Evolutionary conservation across 2,329 filamentous ascomycete genomes (phyloP).

Genomic region (Pseudopyricularia javanii): DNA sequence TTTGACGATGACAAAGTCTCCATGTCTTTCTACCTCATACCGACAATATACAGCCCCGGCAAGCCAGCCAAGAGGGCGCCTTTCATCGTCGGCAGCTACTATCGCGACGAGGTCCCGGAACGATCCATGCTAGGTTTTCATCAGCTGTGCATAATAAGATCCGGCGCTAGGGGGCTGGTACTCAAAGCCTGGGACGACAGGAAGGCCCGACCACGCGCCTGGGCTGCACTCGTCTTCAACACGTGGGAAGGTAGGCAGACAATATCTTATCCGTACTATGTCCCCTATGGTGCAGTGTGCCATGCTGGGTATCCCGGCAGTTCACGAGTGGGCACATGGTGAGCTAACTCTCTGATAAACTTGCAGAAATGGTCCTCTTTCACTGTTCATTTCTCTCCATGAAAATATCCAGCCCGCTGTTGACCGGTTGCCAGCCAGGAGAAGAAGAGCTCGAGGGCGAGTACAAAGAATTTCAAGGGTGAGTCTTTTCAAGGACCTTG

Average conservation of each 20-base stretch:
- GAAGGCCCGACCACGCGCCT: conserved; percentile 31
- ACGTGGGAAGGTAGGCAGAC: conserved; percentile 44
- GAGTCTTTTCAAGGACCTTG: background rate
- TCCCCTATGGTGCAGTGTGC: no score
- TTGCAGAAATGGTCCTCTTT: conserved; percentile 44
- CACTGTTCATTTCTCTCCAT: conserved; percentile 45
- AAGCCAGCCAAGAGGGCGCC: conserved; percentile 27
- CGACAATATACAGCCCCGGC: background rate
- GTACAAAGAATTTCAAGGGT: conserved; percentile 43
- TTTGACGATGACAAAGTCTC: conserved; percentile 44
- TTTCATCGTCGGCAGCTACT: conserved; percentile 33
- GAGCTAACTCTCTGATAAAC: background rate
- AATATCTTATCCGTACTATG: no score
- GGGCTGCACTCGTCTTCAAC: conserved; percentile 42
- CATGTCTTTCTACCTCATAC: conserved; percentile 34
- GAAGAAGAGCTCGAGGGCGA: conserved; percentile 36
- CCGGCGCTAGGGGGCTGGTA: conserved; percentile 31
- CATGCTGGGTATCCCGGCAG: no score
- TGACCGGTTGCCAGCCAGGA: conserved; percentile 26
- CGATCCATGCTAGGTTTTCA: conserved; percentile 40
- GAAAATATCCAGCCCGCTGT: conserved; percentile 36
- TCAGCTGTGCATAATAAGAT: conserved; percentile 37
- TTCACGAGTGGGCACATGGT: background rate
- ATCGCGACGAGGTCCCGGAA: conserved; percentile 24
- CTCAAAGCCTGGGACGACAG: conserved; percentile 38